Conservation (phyloP, 2,329 filamentous ascomycete genomes). For the Epichloe scottii region DNA sequence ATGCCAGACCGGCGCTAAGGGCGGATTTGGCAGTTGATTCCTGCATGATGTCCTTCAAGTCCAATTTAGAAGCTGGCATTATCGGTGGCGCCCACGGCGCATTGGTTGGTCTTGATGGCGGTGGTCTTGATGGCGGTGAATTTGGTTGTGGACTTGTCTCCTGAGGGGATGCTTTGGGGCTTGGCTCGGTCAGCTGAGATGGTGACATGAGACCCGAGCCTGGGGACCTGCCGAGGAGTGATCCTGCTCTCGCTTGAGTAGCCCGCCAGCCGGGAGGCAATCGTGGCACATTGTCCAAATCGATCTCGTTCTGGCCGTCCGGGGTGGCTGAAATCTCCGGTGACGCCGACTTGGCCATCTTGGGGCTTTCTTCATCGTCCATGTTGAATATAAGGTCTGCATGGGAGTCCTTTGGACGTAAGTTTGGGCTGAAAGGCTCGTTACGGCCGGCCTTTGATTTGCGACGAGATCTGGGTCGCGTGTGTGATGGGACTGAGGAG, state of each 20-base stretch:
- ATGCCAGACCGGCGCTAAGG: constrained; percentile 40
- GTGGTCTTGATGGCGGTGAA: constrained; percentile 5
- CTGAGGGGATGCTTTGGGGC: not conserved
- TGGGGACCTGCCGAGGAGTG: not conserved
- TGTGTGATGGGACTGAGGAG: constrained; percentile 25
- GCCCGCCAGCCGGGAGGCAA: constrained; percentile 19
- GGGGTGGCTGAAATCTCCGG: constrained; percentile 10
- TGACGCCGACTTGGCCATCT: constrained; percentile 17
- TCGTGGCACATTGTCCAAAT: constrained; percentile 17
- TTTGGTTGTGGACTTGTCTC: not conserved
- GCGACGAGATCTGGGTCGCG: constrained; percentile 31
- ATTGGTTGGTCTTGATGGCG: constrained; percentile 11
- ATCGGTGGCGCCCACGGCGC: constrained; percentile 38
- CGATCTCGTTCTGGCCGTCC: constrained; percentile 11
- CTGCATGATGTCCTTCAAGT: constrained; percentile 65
- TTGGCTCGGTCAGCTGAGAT: not conserved
- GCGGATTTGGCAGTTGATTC: constrained; percentile 40
- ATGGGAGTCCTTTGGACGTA: constrained; percentile 55
- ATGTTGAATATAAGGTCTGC: constrained; percentile 85
- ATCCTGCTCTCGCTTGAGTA: constrained; percentile 3
- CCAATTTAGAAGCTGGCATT: constrained; percentile 50
- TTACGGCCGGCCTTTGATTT: constrained; percentile 36
- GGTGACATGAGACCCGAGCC: not conserved
- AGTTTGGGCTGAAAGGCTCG: constrained; percentile 49
- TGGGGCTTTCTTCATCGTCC: constrained; percentile 57